Conservation (phyloP, 1,284 basidiomycete genomes). For the Peniophora sp. region DNA sequence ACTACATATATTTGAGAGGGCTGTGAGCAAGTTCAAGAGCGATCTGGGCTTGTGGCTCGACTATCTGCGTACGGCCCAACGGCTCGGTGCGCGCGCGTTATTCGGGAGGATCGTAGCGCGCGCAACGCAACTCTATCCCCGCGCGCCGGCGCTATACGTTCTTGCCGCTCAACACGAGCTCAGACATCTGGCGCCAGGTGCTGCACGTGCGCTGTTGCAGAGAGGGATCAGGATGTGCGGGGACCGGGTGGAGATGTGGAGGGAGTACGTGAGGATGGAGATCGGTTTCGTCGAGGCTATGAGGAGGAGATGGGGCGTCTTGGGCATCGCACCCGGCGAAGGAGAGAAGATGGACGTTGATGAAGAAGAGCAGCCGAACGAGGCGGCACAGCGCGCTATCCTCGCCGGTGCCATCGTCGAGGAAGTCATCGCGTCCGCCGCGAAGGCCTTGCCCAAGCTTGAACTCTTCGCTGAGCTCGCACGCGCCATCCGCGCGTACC, state of each 20-base stretch:
- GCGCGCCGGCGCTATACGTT: constrained; percentile 74
- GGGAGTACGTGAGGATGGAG: constrained; percentile 88
- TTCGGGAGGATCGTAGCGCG: constrained; percentile 74
- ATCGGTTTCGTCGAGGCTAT: constrained; percentile 83
- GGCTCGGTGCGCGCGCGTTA: constrained; percentile 72
- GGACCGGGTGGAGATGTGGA: constrained; percentile 71
- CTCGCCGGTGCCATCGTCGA: constrained; percentile 67
- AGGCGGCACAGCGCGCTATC: constrained; percentile 49
- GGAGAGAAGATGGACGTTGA: constrained; percentile 13
- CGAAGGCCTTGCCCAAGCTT: constrained; percentile 50
- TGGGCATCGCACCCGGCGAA: constrained; percentile 47
- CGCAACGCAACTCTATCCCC: constrained; percentile 83
- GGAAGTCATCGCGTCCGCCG: constrained; percentile 57
- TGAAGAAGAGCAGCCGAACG: constrained; percentile 35
- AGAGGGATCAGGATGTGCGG: constrained; percentile 77
- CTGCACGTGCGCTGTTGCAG: constrained; percentile 80
- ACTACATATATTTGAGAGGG: constrained; percentile 87
- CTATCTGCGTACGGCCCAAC: constrained; percentile 80
- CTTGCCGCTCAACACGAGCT: constrained; percentile 84
- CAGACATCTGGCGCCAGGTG: constrained; percentile 67
- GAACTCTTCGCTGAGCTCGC: constrained; percentile 54
- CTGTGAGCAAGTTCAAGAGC: constrained; percentile 81
- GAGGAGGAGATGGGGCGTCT: constrained; percentile 72
- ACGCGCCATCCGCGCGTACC: constrained; percentile 44
- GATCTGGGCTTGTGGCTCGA: constrained; percentile 86